These are phyloP conservation scores for Brettanomyces custersianus DNA, from an alignment of 805 yeast species.

Conservation along the genomic window DNA sequence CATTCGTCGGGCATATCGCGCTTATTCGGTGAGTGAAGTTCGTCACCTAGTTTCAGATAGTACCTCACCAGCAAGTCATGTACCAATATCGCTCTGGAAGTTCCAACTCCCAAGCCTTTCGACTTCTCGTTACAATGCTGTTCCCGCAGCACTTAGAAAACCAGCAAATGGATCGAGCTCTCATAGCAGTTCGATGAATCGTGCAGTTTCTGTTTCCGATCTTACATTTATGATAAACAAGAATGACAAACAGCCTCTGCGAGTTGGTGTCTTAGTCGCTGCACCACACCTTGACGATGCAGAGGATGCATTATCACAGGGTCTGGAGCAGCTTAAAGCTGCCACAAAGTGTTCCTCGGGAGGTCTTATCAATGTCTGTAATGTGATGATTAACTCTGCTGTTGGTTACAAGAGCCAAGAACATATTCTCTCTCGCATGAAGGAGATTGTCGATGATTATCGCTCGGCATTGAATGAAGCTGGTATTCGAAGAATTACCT, in stretches of 20 bases:
- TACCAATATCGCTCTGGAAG: conserved; percentile 78
- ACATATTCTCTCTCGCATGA: conserved; percentile 53
- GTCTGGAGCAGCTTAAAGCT: conserved; percentile 43
- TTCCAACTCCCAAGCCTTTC: conserved; percentile 73
- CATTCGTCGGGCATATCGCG: conserved; percentile 93
- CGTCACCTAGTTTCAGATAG: conserved; percentile 42
- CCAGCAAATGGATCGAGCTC: conserved; percentile 18
- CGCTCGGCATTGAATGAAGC: conserved; percentile 62
- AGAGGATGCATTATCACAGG: conserved; percentile 72
- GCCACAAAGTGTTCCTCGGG: background rate
- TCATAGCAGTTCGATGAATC: conserved; percentile 40
- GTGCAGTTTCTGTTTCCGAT: conserved; percentile 91
- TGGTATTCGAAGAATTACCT: conserved; percentile 85
- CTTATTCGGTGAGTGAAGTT: conserved; percentile 79
- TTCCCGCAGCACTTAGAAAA: conserved; percentile 39
- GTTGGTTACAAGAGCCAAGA: conserved; percentile 71
- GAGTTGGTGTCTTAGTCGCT: conserved; percentile 82
- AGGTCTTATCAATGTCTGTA: conserved; percentile 59
- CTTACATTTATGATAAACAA: conserved; percentile 74
- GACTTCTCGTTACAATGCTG: conserved; percentile 67
- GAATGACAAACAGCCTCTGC: conserved; percentile 55
- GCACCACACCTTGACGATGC: conserved; percentile 80
- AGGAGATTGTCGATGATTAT: conserved; percentile 56
- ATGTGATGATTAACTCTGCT: conserved; percentile 62
- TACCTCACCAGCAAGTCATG: conserved; percentile 26